Evolutionary conservation across 2,329 filamentous ascomycete genomes (phyloP).

Genomic region (Tolypocladium paradoxum): DNA sequence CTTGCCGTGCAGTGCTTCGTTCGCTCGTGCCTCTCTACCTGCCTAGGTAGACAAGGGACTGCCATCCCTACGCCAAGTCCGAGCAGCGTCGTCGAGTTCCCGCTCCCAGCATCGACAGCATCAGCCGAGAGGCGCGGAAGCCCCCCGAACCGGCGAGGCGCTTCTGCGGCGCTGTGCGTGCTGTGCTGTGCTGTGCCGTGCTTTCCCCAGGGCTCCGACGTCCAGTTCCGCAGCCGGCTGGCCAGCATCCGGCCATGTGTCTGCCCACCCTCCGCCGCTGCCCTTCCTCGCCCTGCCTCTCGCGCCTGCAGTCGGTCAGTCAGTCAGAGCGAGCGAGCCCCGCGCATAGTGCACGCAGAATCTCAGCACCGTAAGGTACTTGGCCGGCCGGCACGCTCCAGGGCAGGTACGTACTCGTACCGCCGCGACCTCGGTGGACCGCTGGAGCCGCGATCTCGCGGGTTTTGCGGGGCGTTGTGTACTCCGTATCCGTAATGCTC

Average conservation of each 20-base stretch:
- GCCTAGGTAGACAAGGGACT: no score
- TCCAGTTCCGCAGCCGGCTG: neutral
- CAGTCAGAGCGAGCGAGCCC: no score
- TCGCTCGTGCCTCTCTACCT: no score
- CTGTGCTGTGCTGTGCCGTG: no score
- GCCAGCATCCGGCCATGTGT: neutral
- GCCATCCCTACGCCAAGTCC: neutral
- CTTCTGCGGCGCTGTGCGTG: no score
- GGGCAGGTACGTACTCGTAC: neutral
- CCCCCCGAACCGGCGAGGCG: neutral
- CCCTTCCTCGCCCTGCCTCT: no score
- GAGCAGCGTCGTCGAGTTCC: neutral
- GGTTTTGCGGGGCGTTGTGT: constrained; percentile 1
- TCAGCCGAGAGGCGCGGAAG: neutral
- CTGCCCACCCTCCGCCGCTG: neutral
- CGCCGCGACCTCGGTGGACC: neutral
- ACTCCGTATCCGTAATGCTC: no score
- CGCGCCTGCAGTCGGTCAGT: no score
- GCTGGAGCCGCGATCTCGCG: constrained; percentile 1
- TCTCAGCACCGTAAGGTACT: neutral
- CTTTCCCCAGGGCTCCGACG: neutral
- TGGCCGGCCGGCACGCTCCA: neutral
- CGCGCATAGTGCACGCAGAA: neutral
- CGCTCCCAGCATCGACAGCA: neutral
- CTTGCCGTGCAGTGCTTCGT: neutral